A percentile compares a stretch with the other conserved stretches of the same genome.
Conservation (phyloP, 345 rosid species). For the Iberis pinnata region DNA sequence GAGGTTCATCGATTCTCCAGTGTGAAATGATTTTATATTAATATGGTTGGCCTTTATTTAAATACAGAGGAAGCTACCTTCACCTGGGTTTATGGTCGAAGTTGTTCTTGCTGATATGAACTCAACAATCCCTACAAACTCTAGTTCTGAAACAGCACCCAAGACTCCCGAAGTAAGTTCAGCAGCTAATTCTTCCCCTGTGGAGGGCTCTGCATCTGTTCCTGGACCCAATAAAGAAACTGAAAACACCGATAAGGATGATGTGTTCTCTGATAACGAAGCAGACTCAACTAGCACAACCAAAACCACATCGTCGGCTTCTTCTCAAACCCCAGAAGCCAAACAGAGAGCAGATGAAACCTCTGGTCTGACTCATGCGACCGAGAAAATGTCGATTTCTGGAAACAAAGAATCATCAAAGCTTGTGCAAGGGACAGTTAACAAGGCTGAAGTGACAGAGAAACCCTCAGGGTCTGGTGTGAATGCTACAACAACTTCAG, state of each 20-base stretch:
- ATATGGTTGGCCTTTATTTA: constrained; percentile 14
- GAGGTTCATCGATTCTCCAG: background rate
- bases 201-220: constrained; percentile 29
- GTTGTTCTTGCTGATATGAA: constrained; percentile 53
- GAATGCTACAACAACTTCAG: constrained; percentile 29
- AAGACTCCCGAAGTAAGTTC: constrained; percentile 40
- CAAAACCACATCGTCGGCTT: constrained; percentile 20
- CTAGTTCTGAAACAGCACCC: constrained; percentile 31
- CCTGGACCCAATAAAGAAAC: constrained; percentile 38
- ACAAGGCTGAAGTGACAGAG: constrained; percentile 21
- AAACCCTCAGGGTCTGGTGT: constrained; percentile 25
- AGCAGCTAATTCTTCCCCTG: constrained; percentile 28
- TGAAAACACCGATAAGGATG: constrained; percentile 48
- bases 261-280: constrained; percentile 71
- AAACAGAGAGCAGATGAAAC: constrained; percentile 35
- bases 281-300: constrained; percentile 30
- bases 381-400: constrained; percentile 43
- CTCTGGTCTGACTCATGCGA: constrained; percentile 33
- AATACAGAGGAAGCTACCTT: constrained; percentile 75
- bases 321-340: constrained; percentile 27
- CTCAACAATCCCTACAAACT: constrained; percentile 28
- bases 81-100: constrained; percentile 81
- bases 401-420: constrained; percentile 33
- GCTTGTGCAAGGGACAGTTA: constrained; percentile 18
- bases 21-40: constrained; percentile 3